phyloP scores from a whole-genome alignment of 1,139 yeast species.

The Lodderomyces jiufengensis region DNA sequence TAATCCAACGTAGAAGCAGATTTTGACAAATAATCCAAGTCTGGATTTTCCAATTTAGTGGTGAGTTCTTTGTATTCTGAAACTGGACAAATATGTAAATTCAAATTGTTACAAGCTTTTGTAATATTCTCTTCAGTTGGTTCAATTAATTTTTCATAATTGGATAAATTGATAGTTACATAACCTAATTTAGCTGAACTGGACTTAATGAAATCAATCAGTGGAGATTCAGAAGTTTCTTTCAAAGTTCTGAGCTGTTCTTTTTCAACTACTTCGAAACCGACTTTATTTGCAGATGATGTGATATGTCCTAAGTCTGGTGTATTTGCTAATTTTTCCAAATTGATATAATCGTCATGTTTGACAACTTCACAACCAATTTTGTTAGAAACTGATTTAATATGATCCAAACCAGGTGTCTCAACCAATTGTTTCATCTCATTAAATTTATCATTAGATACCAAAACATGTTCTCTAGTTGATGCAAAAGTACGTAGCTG shows the following conservation, averaged over 20 bases:
- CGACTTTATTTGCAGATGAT: conserved; percentile 14
- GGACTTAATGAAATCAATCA: conserved; percentile 13
- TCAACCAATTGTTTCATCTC: conserved; percentile 13
- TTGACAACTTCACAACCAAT: conserved; percentile 13
- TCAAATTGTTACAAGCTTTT: conserved; percentile 11
- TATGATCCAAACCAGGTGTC: conserved; percentile 20
- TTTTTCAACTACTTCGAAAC: neutral
- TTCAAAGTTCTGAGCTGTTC: conserved; percentile 1
- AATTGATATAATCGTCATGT: conserved; percentile 12
- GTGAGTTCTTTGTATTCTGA: conserved; percentile 20
- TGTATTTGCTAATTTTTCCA: conserved; percentile 13
- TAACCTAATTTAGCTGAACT: conserved; percentile 16
- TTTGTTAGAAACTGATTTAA: conserved; percentile 14
- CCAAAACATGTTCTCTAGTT: too few species aligned
- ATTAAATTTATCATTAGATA: conserved; percentile 8
- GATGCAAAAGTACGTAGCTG: conserved; percentile 8
- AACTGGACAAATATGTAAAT: conserved; percentile 15
- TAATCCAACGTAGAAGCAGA: conserved; percentile 21
- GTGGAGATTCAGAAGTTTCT: conserved; percentile 2
- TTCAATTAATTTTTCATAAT: conserved; percentile 16
- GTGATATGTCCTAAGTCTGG: conserved; percentile 21
- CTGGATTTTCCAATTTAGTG: conserved; percentile 19
- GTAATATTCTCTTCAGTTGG: conserved; percentile 7
- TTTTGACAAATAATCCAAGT: conserved; percentile 26
- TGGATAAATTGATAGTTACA: conserved; percentile 18